Evolutionary conservation across 768 basidiomycete genomes (phyloP), one percentile per base, ranked within the genome.

Genomic region (Hemileccinum impolitum): DNA sequence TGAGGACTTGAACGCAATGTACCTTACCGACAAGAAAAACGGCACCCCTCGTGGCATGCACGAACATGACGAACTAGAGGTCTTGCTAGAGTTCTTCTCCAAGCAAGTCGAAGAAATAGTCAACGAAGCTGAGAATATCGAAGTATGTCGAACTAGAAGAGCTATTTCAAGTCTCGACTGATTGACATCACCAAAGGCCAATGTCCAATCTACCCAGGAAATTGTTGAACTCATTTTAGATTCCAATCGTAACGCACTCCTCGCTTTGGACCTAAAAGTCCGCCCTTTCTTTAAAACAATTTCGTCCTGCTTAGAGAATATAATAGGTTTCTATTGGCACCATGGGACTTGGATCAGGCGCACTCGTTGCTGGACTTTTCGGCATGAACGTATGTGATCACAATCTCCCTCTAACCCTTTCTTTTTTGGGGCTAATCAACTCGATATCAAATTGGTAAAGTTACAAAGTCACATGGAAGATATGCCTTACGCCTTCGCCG

Each of bases 81-180:
- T 94, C 11, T 73, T 98, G 17, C 72, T 98, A n/a, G 95, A 98
- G 64, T 89, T 88, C 9, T 96, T 96, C 67, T 81, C 87, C 25
- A 97, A 97, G 66, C 95, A 97, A 66, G 93, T 95, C 0, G 94
- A 96, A 66, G 94, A 96, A 73, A 90, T 96, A 44, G 92, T 94
- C 4, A 94, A 87, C 54, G 94, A 97, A 69, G 86, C 90, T 4
- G 89, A 91, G 64, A 91, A 79, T 51, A 92, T 86, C 4, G 83
- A 91, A 63, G 90, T 90, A 59, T 47, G 73, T 64, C 28, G 2
- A n/a, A 17, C 17, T 19, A 25, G 11, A 31, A 34, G 30, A 34
- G 17, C 30, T 18, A n/a, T 30, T 43, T 7, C 0, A 34, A 34
- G 15, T 39, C 17, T 19, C 25, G 13, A 10, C 43, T 50, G 18